Evolutionary conservation across 1,284 basidiomycete genomes (phyloP), one percentile per base, ranked within the genome.

Genomic region (Moniliophthora roreri): DNA sequence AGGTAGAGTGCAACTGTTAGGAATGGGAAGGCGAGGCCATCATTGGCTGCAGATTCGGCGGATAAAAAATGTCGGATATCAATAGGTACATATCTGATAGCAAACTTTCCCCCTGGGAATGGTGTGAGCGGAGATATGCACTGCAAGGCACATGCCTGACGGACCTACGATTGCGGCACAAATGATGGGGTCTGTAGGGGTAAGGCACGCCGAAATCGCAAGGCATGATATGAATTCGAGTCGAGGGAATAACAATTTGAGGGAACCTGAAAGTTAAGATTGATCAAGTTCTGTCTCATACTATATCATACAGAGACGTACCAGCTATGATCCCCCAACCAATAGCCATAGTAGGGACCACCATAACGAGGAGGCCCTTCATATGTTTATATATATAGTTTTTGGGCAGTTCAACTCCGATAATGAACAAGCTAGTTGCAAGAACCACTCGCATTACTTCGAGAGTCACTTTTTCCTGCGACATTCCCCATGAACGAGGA

Each of bases 21-120:
- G 67, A 98, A 98, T 0, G 95, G 95, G 69, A 96, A 98, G 1
- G 95, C 95, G 4, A 93, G 78, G 2, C 93, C 93, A 62, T 90
- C 87, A 65, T 91, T 91, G 2, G 57, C 54, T 6, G 54, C 57
- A 5, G 91, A 93, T 71, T 98, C 95, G 1, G 93, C 94, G 2
- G 91, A 84, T n/a, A 98, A 70, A 52, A 97, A 79, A 47, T 87
- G 87, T 36, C 95, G 84, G 36, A 98, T 77, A 57, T 93, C 87
- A 1, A 79, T 70, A 0, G 94, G 94, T 1, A 98, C 95, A 64
- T 98, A 88, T 62, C 87, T 87, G 38, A 86, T 79, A 0, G 95
- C 95, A 68, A 89, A 98, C 56, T 85, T 90, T 4, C 95, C 96
- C 41, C 92, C 94, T 78, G 78, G 68, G 40, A 23, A 44, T 4